phyloP scores from a whole-genome alignment of 805 yeast species.

The Candida khao-thaluensis region DNA sequence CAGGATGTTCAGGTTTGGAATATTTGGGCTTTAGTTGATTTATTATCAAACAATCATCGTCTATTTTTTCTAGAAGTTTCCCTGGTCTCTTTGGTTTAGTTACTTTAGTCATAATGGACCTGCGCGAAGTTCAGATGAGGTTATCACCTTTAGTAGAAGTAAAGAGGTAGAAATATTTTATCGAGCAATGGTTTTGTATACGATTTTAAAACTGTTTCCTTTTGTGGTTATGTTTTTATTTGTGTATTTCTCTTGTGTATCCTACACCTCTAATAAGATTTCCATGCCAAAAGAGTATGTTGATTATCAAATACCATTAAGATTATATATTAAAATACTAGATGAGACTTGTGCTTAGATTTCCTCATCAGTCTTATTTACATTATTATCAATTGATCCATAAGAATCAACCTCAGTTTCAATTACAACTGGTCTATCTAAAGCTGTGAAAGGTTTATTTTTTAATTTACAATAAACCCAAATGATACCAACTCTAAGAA shows the following conservation, averaged over 20 bases:
- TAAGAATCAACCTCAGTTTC: constrained; percentile 16
- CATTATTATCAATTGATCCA: constrained; percentile 1
- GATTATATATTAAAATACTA: too few relatives aligned
- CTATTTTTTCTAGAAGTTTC: constrained; percentile 24
- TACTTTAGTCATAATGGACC: constrained; percentile 1
- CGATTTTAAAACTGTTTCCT: too few relatives aligned
- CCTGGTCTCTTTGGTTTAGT: constrained; percentile 8
- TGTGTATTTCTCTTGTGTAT: too few relatives aligned
- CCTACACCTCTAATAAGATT: too few relatives aligned
- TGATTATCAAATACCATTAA: too few relatives aligned
- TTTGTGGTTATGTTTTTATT: too few relatives aligned
- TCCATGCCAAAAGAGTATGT: too few relatives aligned
- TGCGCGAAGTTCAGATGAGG: not conserved
- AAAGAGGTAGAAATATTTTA: too few relatives aligned
- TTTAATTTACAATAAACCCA: constrained; percentile 33
- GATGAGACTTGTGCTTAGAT: not conserved
- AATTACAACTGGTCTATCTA: constrained; percentile 35
- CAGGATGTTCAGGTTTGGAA: constrained; percentile 3
- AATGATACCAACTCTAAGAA: constrained; percentile 39
- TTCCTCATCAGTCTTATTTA: constrained; percentile 9
- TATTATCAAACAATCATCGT: constrained; percentile 25
- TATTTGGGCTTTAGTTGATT: constrained; percentile 22
- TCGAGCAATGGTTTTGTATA: too few relatives aligned
- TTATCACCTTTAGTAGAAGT: not conserved
- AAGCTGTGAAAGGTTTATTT: constrained; percentile 44